These are phyloP conservation scores for Apiotrichum mycotoxinovorans DNA, from an alignment of 1,284 basidiomycete genomes.

Conservation along the genomic window DNA sequence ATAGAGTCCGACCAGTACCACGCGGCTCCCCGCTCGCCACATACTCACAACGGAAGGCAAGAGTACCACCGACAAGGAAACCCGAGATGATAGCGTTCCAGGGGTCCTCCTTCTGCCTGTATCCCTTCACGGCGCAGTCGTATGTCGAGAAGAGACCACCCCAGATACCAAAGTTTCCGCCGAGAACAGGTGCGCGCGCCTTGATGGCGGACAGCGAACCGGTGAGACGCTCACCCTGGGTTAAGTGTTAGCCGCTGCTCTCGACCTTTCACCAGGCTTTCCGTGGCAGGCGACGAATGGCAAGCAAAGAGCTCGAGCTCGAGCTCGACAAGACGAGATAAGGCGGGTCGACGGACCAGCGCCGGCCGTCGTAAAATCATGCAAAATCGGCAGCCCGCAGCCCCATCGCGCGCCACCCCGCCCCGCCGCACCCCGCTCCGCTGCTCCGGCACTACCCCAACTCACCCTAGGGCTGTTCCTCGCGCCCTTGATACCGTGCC, in stretches of 20 bases:
- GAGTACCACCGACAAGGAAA: slow-evolving; percentile 94
- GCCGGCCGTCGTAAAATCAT: no score
- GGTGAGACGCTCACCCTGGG: slow-evolving; percentile 80
- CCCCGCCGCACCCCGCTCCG: neutral
- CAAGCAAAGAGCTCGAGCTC: no score
- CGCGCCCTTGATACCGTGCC: slow-evolving; percentile 98
- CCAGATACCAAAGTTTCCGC: slow-evolving; percentile 98
- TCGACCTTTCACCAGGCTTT: no score
- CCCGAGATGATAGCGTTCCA: slow-evolving; percentile 99
- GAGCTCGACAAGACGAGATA: no score
- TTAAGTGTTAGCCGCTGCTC: neutral
- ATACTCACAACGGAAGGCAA: slow-evolving; percentile 88
- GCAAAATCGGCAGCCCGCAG: no score
- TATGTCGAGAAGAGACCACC: slow-evolving; percentile 96
- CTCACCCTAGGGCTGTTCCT: slow-evolving; percentile 89
- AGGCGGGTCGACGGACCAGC: no score
- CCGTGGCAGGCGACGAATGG: no score
- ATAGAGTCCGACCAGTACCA: no score
- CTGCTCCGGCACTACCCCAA: slow-evolving; percentile 17
- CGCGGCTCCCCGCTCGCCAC: neutral
- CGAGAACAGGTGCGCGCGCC: slow-evolving; percentile 94
- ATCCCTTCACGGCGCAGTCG: slow-evolving; percentile 96
- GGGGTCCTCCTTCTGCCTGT: slow-evolving; percentile 97
- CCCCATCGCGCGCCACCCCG: neutral
- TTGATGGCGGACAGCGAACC: slow-evolving; percentile 96